Base-by-base conservation (phyloP, 1,284 basidiomycete species). In the Erythrobasidium hasegawianum region DNA sequence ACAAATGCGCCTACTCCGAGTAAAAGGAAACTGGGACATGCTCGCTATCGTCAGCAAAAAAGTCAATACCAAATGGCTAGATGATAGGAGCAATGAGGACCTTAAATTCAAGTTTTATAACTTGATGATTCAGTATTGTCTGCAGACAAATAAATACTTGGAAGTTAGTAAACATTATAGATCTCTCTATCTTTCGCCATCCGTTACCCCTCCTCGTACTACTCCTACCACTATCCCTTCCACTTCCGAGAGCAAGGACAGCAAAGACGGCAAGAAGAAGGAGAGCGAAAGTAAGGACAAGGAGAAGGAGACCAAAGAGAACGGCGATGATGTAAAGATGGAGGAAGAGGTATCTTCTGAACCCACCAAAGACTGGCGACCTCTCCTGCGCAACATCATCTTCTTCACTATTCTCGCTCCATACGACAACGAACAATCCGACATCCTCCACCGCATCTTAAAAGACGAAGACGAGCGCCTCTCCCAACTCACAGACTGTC, bases 71-170 rank as follows among this genome's bases (percentile, higher is more conserved):
- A 86, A 86, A 57, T 97, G 93, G 79, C 81, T 98, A 77, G 91
- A 90, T 72, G 88, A 92, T 72, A 83, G 86, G 74, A 88, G 86
- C 45, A 91, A 93, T 71, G 76, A 97, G 91, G 92, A 93, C 75
- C 83, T 98, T 72, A 98, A 97, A 82, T 83, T 97, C 73, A 90
- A 89, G 72, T 98, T 87, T 77, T 97, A 97, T 77, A 88, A 94
- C 71, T 81, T 98, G 68, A 96, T 98, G 88, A 93, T 98, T 62
- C 87, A 92, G 78, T 88, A 92, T 72, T 90, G 91, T 13, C 81
- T 97, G 20, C 87, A 90, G 72, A 84, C 88, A 70, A 85, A 84
- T 69, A 85, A 87, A 59, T 97, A 96, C 76, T 83, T 99, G 40
- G 94, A 97, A 74, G 90, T 89, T 2, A 94, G 93, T 68, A 95